Percentiles rank a stretch among this genome's conserved stretches.
These are phyloP conservation scores for Quercus phellos DNA, from an alignment of 331 rosid genomes.

Conservation along the genomic window DNA sequence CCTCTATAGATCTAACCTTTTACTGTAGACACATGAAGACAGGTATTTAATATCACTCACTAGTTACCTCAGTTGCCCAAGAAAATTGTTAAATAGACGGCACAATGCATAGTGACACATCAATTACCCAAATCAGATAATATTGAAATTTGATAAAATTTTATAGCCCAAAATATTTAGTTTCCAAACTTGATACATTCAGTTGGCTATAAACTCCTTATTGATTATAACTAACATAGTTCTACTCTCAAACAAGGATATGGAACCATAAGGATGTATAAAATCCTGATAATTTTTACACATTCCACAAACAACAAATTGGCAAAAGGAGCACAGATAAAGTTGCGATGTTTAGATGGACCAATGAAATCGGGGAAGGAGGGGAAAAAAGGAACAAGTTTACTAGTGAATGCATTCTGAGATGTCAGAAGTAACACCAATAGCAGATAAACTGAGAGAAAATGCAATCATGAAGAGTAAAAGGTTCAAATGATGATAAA, in stretches of 20 bases:
- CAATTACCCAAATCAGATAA: too few species aligned
- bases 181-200: too few species aligned
- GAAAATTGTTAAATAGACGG: too few species aligned
- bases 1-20: not conserved
- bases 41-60: not conserved
- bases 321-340: too few species aligned
- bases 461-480: not conserved
- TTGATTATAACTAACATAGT: not conserved
- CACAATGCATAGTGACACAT: too few species aligned
- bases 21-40: not conserved
- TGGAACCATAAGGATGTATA: not conserved
- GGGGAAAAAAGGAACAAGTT: not conserved
- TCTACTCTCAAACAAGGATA: not conserved
- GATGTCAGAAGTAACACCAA: not conserved
- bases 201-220: not conserved
- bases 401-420: not conserved
- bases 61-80: not conserved
- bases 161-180: too few species aligned
- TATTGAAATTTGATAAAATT: too few species aligned
- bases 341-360: not conserved
- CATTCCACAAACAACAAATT: too few species aligned
- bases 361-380: not conserved
- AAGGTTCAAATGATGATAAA: not conserved
- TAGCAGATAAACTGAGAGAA: not conserved
- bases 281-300: not conserved